A percentile compares a stretch with the other conserved stretches of the same genome.
phyloP scores from a whole-genome alignment of 345 rosid genomes.

The Durio zibethinus region DNA sequence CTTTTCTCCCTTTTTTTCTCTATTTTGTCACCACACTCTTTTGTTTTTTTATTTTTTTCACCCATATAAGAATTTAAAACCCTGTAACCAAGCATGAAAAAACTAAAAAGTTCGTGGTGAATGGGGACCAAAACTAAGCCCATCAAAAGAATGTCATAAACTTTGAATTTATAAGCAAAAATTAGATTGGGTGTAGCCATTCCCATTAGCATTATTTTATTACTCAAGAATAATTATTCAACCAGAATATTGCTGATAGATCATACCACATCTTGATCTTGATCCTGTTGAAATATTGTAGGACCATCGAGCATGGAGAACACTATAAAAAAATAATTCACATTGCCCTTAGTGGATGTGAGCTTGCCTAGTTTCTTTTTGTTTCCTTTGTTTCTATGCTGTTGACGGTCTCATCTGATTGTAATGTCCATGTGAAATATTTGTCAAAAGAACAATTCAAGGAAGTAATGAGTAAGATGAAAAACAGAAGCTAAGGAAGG shows the following conservation, averaged over 20 bases:
- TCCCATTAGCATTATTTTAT: not conserved
- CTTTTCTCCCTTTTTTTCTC: too few relatives aligned
- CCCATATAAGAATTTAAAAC: too few relatives aligned
- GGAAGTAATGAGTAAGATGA: not conserved
- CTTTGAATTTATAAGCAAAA: not conserved
- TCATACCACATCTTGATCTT: not conserved
- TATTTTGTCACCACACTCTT: too few relatives aligned
- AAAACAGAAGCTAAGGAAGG: not conserved
- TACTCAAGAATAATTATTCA: not conserved
- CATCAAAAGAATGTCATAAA: not conserved
- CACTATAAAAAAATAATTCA: not conserved
- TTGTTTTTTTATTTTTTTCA: too few relatives aligned
- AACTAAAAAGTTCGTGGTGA: too few relatives aligned
- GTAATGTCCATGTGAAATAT: conserved; percentile 7
- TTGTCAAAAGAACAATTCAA: not conserved
- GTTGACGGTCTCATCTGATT: not conserved
- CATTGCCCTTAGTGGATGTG: not conserved
- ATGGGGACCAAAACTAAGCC: too few relatives aligned
- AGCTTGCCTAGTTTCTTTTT: conserved; percentile 8
- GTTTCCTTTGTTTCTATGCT: conserved; percentile 11
- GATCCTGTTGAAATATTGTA: conserved; percentile 7
- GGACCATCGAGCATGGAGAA: conserved; percentile 23
- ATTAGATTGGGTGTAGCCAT: not conserved
- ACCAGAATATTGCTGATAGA: not conserved
- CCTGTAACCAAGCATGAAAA: too few relatives aligned